These are phyloP conservation scores for Rhizopus microsporus DNA, from an alignment of 371 early-diverging fungal species.

Conservation along the genomic window DNA sequence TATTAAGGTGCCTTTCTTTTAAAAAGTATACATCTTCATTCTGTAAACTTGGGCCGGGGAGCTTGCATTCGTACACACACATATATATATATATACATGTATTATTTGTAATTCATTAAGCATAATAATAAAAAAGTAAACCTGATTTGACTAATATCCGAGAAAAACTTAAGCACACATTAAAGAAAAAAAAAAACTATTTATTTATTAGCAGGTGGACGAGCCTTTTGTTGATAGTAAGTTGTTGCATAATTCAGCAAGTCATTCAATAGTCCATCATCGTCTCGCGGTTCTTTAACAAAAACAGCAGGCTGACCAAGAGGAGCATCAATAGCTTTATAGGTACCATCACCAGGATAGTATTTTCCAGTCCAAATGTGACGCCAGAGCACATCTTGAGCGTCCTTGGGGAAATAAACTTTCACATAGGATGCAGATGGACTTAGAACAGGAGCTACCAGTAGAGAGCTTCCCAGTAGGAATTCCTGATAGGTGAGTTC, in stretches of 20 bases:
- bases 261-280: slow-evolving; percentile 37
- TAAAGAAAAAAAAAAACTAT: no score
- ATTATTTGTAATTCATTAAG: no score
- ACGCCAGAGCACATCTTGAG: slow-evolving; percentile 35
- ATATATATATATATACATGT: neutral
- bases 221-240: slow-evolving; percentile 22
- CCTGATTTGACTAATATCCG: no score
- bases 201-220: slow-evolving; percentile 7
- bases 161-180: neutral
- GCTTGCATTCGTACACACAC: neutral
- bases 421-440: slow-evolving; percentile 46
- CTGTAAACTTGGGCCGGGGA: no score
- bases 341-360: slow-evolving; percentile 41
- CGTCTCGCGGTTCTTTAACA: slow-evolving; percentile 46
- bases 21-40: slow-evolving; percentile 1
- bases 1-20: slow-evolving; percentile 26
- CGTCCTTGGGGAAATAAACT: slow-evolving; percentile 46
- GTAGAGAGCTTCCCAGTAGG: slow-evolving; percentile 32
- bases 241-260: slow-evolving; percentile 37
- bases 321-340: slow-evolving; percentile 42
- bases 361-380: slow-evolving; percentile 50
- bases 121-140: no score
- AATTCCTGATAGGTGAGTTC: slow-evolving; percentile 41
- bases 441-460: slow-evolving; percentile 40
- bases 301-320: slow-evolving; percentile 49